phyloP scores from a whole-genome alignment of 306 rosid genomes.

The Cucumis melo region DNA sequence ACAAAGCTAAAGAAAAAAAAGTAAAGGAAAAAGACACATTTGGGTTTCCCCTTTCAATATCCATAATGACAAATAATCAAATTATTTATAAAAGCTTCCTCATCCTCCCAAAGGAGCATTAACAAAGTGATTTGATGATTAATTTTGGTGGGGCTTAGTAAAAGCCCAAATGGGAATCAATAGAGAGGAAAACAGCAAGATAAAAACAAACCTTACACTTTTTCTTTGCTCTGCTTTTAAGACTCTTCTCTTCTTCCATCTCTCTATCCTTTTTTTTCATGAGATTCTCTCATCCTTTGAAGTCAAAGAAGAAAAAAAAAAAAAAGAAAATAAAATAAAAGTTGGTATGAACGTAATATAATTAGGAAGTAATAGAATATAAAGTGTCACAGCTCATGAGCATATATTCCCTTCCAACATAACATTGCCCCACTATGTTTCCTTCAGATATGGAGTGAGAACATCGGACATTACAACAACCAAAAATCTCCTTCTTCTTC shows the following conservation, averaged over 20 bases:
- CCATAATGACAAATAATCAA: slow-evolving; percentile 33
- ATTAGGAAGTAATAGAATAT: slow-evolving; percentile 27
- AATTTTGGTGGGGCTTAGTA: background rate
- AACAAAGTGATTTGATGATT: slow-evolving; percentile 32
- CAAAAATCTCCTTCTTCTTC: slow-evolving; percentile 6
- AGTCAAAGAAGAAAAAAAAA: slow-evolving; percentile 52
- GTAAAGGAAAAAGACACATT: slow-evolving; percentile 12
- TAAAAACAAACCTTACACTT: slow-evolving; percentile 94
- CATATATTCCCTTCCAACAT: slow-evolving; percentile 89
- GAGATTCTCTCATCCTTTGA: slow-evolving; percentile 82
- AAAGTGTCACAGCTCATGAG: slow-evolving; percentile 56
- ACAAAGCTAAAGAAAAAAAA: slow-evolving; percentile 12
- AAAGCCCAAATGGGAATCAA: slow-evolving; percentile 36
- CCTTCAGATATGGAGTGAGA: slow-evolving; percentile 87
- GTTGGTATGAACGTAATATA: slow-evolving; percentile 28
- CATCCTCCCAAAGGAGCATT: slow-evolving; percentile 26
- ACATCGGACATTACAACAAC: slow-evolving; percentile 48
- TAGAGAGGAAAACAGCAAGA: slow-evolving; percentile 39
- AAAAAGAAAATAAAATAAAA: slow-evolving; percentile 13
- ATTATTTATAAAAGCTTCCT: slow-evolving; percentile 1
- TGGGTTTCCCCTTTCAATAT: slow-evolving; percentile 36
- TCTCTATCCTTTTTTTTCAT: slow-evolving; percentile 37
- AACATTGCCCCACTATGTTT: slow-evolving; percentile 78
- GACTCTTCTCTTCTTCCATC: slow-evolving; percentile 41
- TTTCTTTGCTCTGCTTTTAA: slow-evolving; percentile 86